These are phyloP conservation scores for Beauveria varroae DNA, from an alignment of 2,329 filamentous ascomycete genomes.

Conservation along the genomic window DNA sequence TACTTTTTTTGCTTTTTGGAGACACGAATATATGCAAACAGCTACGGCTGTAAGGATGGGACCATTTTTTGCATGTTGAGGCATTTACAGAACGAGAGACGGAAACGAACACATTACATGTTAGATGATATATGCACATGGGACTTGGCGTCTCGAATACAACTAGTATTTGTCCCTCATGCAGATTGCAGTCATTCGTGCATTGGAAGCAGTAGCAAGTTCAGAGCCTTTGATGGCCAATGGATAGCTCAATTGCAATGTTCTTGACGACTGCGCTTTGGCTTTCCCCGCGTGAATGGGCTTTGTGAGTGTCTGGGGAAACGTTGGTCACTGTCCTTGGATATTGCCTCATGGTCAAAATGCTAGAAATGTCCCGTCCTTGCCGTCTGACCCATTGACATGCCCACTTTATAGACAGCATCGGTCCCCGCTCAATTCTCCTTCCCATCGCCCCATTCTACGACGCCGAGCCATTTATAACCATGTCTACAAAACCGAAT, in stretches of 20 bases:
- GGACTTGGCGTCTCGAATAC: background rate
- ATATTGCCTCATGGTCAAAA: background rate
- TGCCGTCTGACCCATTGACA: background rate
- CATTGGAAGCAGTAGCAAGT: background rate
- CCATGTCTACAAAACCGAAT: background rate
- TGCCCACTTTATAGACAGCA: constrained; percentile 1
- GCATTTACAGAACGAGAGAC: constrained; percentile 10
- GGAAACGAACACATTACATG: constrained; percentile 6
- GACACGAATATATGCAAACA: constrained; percentile 1
- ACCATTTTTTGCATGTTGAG: background rate
- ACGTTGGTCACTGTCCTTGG: too few relatives aligned
- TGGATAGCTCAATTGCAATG: background rate
- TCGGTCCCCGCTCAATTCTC: background rate
- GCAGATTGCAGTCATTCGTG: background rate
- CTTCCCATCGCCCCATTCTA: background rate
- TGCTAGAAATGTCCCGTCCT: background rate
- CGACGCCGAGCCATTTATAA: background rate
- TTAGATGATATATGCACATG: constrained; percentile 6
- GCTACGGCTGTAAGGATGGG: background rate
- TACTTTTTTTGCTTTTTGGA: constrained; percentile 20
- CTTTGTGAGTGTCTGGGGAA: background rate
- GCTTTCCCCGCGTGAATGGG: background rate
- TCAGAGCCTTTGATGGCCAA: background rate
- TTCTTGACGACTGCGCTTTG: background rate
- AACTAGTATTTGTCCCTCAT: background rate